Evolutionary conservation across 1,284 basidiomycete species (phyloP), one percentile per base, ranked within the genome.

Genomic region (Cryptococcus sp.): DNA sequence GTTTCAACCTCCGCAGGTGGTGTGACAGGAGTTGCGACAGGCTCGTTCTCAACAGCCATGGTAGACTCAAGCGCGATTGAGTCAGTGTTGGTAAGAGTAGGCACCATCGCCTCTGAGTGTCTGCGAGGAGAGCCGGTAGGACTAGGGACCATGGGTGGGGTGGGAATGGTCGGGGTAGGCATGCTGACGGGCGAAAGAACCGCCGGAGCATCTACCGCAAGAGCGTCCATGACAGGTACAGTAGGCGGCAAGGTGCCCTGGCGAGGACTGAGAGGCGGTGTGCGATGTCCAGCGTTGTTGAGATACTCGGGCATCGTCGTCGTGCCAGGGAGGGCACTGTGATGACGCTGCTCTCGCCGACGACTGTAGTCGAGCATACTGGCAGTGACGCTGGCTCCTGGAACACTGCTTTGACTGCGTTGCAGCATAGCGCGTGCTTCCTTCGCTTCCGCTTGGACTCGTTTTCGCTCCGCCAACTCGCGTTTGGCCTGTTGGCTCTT

Each of bases 401-500:
- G 67, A 47, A 65, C 56, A 19, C 66, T 68, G 59, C 68, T 70
- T 56, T 75, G 71, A 61, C 75, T 72, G 30, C 77, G 62, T 47
- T 70, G 64, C 54, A 74, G 47, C 45, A 61, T 55, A 30, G 63
- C 55, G 57, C 65, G 65, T 35, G 65, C 64, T 22, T 65, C 55
- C 62, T 68, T 67, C 2, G 71, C 73, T 50, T 76, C 70, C 35
- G 69, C 66, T 60, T 78, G 75, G 6, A 76, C 61, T 41, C 69
- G 58, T 47, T 67, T 66, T 45, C 78, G 62, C 19, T 71, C 71
- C 15, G 75, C 72, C 54, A 81, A 70, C 55, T 81, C 80, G 22
- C 83, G 83, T 79, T 90, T 88, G 67, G 92, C 91, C 17, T 86
- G 86, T 23, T 88, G 80, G 30, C 89, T 83, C 79, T 93, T 93